These are phyloP conservation scores for Amanita polypyramis DNA, from an alignment of 768 basidiomycete genomes.

Conservation along the genomic window DNA sequence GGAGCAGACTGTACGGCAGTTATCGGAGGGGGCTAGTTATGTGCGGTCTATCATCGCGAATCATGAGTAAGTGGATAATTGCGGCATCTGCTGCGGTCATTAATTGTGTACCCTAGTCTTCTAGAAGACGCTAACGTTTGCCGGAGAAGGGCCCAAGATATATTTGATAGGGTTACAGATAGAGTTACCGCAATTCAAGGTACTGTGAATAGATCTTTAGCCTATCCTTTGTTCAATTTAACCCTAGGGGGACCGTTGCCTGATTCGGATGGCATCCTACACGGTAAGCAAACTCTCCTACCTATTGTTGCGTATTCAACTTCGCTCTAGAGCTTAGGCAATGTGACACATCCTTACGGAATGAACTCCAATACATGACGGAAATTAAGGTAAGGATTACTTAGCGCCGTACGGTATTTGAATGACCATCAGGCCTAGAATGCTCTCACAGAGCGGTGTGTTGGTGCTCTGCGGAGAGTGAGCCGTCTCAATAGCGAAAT, in stretches of 20 bases:
- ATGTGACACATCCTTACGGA: constrained; percentile 48
- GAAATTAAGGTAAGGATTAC: constrained; percentile 36
- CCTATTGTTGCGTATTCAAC: neutral
- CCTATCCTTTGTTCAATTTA: neutral
- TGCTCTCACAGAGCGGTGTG: constrained; percentile 54
- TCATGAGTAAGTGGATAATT: constrained; percentile 28
- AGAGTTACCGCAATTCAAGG: constrained; percentile 3
- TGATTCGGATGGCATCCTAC: constrained; percentile 39
- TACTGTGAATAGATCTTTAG: neutral
- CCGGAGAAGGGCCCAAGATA: constrained; percentile 46
- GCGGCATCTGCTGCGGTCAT: neutral
- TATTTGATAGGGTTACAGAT: constrained; percentile 31
- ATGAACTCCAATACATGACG: constrained; percentile 47
- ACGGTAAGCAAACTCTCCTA: constrained; percentile 27
- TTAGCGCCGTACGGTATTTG: constrained; percentile 9
- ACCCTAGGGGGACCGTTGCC: constrained; percentile 28
- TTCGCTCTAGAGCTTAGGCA: constrained; percentile 47
- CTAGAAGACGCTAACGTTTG: constrained; percentile 52
- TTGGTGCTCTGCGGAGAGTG: constrained; percentile 63
- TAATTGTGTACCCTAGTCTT: constrained; percentile 24
- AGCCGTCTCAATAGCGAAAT: constrained; percentile 76
- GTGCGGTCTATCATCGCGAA: constrained; percentile 41
- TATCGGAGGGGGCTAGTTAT: constrained; percentile 49
- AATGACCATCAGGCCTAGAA: constrained; percentile 40
- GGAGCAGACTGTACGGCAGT: constrained; percentile 38